Evolutionary conservation across 2,329 filamentous ascomycete genomes (phyloP).

Genomic region (Leptodontidium sp.): DNA sequence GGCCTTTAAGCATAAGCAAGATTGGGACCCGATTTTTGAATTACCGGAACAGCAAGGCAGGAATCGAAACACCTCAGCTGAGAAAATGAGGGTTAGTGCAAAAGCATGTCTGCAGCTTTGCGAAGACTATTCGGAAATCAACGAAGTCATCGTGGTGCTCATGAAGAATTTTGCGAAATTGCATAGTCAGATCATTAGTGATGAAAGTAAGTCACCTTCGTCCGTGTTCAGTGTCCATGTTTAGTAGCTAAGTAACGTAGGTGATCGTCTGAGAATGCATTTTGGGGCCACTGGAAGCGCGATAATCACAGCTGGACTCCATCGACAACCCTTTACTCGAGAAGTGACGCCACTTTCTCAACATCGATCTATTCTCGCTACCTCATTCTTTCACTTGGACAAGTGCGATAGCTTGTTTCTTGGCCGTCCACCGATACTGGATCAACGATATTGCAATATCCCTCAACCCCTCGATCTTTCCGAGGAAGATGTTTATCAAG

Average conservation of each 20-base stretch:
- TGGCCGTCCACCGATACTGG: constrained; percentile 28
- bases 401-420: constrained; percentile 24
- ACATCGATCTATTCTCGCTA: constrained; percentile 1
- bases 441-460: constrained; percentile 21
- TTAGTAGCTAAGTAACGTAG: background rate
- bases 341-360: constrained; percentile 12
- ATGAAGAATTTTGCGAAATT: constrained; percentile 22
- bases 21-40: constrained; percentile 22
- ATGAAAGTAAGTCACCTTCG: constrained; percentile 23
- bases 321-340: background rate
- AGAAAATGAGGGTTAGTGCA: constrained; percentile 22
- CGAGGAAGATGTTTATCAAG: constrained; percentile 25
- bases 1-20: constrained; percentile 22
- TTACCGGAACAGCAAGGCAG: constrained; percentile 19
- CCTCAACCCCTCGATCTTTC: constrained; percentile 24
- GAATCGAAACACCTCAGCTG: constrained; percentile 13
- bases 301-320: constrained; percentile 21
- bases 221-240: background rate
- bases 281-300: constrained; percentile 19
- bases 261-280: constrained; percentile 23
- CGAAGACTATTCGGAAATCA: constrained; percentile 14
- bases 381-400: constrained; percentile 21
- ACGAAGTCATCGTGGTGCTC: constrained; percentile 17
- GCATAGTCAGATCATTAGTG: constrained; percentile 25
- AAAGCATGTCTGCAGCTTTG: constrained; percentile 17